Percentiles rank a stretch among this genome's conserved stretches.
Conservation (phyloP, 1,284 basidiomycete genomes). For the Coniferiporia sulphurascens region DNA sequence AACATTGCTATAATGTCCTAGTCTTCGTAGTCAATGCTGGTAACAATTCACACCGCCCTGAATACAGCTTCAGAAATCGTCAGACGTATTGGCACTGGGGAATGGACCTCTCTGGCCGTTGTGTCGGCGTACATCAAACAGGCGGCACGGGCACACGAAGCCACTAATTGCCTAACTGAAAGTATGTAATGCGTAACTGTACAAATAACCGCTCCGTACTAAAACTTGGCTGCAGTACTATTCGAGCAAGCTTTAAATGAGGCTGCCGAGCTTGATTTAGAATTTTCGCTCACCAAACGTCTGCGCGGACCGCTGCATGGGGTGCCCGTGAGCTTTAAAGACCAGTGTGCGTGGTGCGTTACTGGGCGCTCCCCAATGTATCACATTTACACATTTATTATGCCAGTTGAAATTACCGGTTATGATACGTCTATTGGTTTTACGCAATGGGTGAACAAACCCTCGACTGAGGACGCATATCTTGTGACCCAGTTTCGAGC, state of each 20-base stretch:
- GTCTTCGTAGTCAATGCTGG: neutral
- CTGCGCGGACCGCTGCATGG: constrained; percentile 75
- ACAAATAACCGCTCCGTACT: neutral
- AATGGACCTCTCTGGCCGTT: constrained; percentile 73
- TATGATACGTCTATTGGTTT: constrained; percentile 73
- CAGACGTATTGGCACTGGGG: constrained; percentile 44
- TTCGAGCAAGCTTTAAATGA: constrained; percentile 61
- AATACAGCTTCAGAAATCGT: constrained; percentile 58
- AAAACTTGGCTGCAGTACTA: constrained; percentile 44
- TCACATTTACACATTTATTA: constrained; percentile 4
- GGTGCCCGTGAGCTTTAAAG: constrained; percentile 76
- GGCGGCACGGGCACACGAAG: constrained; percentile 57
- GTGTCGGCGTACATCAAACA: constrained; percentile 70
- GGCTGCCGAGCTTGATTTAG: constrained; percentile 60
- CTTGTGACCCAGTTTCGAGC: constrained; percentile 45
- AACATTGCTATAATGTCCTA: neutral
- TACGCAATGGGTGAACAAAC: constrained; percentile 60
- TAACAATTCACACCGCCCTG: neutral
- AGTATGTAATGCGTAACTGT: constrained; percentile 32
- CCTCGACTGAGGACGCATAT: constrained; percentile 50
- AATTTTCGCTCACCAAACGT: constrained; percentile 55
- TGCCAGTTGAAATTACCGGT: constrained; percentile 49
- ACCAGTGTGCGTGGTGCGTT: constrained; percentile 46
- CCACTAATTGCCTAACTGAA: constrained; percentile 78
- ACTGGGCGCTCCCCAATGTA: neutral